phyloP scores from a whole-genome alignment of 352 stramenopile genomes.

The Globisporangium yorkense region DNA sequence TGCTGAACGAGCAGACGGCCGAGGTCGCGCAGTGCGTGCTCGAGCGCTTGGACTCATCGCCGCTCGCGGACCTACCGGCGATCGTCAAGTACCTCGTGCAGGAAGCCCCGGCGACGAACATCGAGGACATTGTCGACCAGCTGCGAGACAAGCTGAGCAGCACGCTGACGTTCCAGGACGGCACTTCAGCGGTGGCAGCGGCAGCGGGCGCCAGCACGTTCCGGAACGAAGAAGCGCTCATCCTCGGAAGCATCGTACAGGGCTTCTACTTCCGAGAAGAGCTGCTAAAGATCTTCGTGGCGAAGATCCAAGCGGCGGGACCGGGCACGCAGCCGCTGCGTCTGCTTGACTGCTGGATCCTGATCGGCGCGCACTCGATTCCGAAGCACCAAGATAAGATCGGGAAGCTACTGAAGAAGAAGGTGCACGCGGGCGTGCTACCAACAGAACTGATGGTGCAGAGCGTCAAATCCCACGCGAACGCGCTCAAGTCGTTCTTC shows the following conservation, averaged over 20 bases:
- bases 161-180: constrained; percentile 23
- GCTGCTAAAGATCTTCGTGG: constrained; percentile 36
- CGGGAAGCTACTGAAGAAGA: constrained; percentile 39
- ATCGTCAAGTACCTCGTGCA: constrained; percentile 65
- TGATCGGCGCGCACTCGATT: constrained; percentile 38
- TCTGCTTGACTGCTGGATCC: constrained; percentile 45
- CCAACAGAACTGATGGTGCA: constrained; percentile 20
- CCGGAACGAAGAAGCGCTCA: constrained; percentile 39
- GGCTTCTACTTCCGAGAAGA: constrained; percentile 50
- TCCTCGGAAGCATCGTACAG: constrained; percentile 42
- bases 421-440: constrained; percentile 21
- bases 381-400: constrained; percentile 29
- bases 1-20: constrained; percentile 32
- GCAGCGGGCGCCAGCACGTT: not conserved
- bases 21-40: constrained; percentile 37
- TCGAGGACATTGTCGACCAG: constrained; percentile 32
- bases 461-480: constrained; percentile 27
- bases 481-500: constrained; percentile 40
- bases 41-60: constrained; percentile 42
- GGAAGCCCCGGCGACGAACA: constrained; percentile 26
- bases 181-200: not conserved
- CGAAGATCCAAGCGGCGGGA: constrained; percentile 14
- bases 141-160: constrained; percentile 46
- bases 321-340: constrained; percentile 12
- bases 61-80: constrained; percentile 35